phyloP scores from a whole-genome alignment of 345 rosid species.

The Aquilaria yunnanensis region DNA sequence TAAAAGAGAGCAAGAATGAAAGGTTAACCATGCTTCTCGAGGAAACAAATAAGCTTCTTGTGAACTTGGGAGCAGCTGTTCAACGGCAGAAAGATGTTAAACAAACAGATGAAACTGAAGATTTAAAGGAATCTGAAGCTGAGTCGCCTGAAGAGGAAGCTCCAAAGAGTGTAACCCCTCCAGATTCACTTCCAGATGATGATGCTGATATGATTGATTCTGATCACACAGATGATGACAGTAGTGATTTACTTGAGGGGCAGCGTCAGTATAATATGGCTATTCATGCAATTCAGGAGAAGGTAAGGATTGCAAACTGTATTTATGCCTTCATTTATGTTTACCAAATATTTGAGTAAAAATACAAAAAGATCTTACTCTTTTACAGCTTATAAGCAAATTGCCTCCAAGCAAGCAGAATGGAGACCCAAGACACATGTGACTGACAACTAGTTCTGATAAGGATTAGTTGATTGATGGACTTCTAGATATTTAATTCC shows the following conservation, averaged over 20 bases:
- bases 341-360: too few species aligned
- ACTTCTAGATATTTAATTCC: too few species aligned
- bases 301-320: constrained; percentile 39
- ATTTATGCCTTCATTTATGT: neutral
- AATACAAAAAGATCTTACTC: too few species aligned
- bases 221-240: constrained; percentile 80
- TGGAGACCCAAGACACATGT: neutral
- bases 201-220: constrained; percentile 59
- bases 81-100: constrained; percentile 94
- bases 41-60: constrained; percentile 95
- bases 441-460: too few species aligned
- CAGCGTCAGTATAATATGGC: constrained; percentile 96
- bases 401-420: neutral
- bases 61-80: constrained; percentile 97
- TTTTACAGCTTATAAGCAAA: neutral
- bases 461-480: too few species aligned
- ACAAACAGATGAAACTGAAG: constrained; percentile 61
- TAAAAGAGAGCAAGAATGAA: constrained; percentile 98
- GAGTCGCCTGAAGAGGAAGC: constrained; percentile 67
- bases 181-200: constrained; percentile 59
- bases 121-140: constrained; percentile 55
- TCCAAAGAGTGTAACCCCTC: constrained; percentile 60
- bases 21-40: constrained; percentile 82
- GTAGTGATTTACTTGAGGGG: constrained; percentile 86
- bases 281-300: constrained; percentile 91